Evolutionary conservation across 371 early-diverging fungal species (phyloP), one percentile per base, ranked within the genome.

Genomic region (Mucor sp.): DNA sequence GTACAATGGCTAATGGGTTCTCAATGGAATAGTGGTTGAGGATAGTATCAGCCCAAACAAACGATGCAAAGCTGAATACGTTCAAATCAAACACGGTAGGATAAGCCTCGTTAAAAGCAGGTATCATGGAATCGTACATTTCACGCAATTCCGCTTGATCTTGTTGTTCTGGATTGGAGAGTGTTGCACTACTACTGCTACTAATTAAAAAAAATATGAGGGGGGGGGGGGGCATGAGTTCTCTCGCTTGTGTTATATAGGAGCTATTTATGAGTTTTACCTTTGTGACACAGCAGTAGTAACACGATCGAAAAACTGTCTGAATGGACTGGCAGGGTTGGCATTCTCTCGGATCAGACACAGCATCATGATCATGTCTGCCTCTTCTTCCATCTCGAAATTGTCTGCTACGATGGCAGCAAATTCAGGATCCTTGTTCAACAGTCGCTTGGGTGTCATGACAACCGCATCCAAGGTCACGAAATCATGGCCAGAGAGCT

Each of bases 351-450:
- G 65, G 3, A 87, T 74, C 44, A 87, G 64, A 47, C 69, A 68
- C 14, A 83, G 63, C 66, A 84, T 83, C 67, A 85, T 57, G 11
- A 83, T 68, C 6, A 83, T 71, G 60, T 85, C 87, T 27, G 71
- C 74, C 15, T 85, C 84, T 78, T 82, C 84, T 11, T 81, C 77
- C 37, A 80, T 76, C 41, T 83, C 83, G 50, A 81, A 72, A 14
- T 75, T 32, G 21, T 67, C 66, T 0, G 65, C 65, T 12, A 78
- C 58, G 11, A 77, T 75, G 0, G 43, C 25, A 17, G 69, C 62
- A 63, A 78, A 77, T 14, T 47, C 41, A 11, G 41, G 43, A 37
- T 81, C 66, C 12, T 70, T 62, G 28, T 60, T 65, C 23, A 81
- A 47, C n/a, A 78, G 47, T 8, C 63, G 62, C 17, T 74, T 71